Conservation (phyloP, 148 eudicot species). For the Vaccinium corymbosum region DNA sequence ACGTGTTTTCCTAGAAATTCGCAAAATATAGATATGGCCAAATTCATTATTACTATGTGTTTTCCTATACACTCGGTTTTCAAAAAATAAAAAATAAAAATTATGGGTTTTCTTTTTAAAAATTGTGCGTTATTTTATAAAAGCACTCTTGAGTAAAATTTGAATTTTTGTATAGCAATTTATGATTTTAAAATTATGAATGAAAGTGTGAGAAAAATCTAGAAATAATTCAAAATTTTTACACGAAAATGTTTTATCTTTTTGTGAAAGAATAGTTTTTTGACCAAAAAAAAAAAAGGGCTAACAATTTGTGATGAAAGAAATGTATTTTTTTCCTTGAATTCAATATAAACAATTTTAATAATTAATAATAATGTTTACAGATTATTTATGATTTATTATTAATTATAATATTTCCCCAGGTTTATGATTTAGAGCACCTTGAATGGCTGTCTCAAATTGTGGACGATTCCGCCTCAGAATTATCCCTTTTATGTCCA, state of each 20-base stretch:
- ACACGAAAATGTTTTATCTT: not conserved
- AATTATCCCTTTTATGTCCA: slow-evolving; percentile 44
- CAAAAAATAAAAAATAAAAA: no score
- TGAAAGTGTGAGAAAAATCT: no score
- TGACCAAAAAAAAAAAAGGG: not conserved
- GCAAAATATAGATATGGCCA: not conserved
- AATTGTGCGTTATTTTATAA: not conserved
- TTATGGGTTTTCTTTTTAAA: not conserved
- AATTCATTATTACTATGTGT: no score
- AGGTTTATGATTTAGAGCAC: slow-evolving; percentile 74
- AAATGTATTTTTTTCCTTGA: no score
- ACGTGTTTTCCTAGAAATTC: not conserved
- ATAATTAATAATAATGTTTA: no score
- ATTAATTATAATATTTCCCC: not conserved
- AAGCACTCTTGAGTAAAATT: not conserved
- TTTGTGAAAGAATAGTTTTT: not conserved
- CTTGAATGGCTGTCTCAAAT: slow-evolving; percentile 85
- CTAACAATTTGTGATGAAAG: no score
- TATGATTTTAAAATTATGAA: not conserved
- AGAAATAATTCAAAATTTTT: not conserved
- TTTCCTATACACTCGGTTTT: no score
- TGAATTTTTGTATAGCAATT: not conserved
- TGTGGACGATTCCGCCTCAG: slow-evolving; percentile 79
- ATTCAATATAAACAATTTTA: no score
- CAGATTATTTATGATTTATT: no score